Evolutionary conservation across 768 basidiomycete genomes (phyloP).

Genomic region (Phylloporus sp.): DNA sequence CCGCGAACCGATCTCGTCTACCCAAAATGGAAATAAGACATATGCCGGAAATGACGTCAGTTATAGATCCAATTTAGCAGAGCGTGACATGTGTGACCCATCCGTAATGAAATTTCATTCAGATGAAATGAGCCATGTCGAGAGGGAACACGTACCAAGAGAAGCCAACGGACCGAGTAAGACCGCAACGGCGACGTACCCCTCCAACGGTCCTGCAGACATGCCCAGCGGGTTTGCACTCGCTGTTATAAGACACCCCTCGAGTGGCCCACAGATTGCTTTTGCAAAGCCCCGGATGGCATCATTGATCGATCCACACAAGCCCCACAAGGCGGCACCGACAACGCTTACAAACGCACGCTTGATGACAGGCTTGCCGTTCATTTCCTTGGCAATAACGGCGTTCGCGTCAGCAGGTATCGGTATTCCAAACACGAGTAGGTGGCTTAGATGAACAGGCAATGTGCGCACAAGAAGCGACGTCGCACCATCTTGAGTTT

Average conservation of each 20-base stretch:
- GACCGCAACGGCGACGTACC: constrained; percentile 70
- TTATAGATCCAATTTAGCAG: neutral
- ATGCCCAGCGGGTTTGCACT: constrained; percentile 56
- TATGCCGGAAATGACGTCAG: constrained; percentile 1
- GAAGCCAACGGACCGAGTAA: constrained; percentile 59
- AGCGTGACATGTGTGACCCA: neutral
- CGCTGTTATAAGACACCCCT: constrained; percentile 64
- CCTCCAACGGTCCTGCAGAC: constrained; percentile 72
- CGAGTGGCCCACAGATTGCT: constrained; percentile 57
- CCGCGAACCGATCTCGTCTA: constrained; percentile 46
- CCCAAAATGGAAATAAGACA: neutral
- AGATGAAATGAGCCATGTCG: neutral
- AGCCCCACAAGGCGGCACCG: constrained; percentile 55
- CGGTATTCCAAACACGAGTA: constrained; percentile 41
- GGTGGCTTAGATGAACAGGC: constrained; percentile 52
- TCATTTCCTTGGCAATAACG: constrained; percentile 70
- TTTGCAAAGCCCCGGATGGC: constrained; percentile 51
- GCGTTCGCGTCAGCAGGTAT: constrained; percentile 43
- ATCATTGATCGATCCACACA: constrained; percentile 29
- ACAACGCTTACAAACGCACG: constrained; percentile 61
- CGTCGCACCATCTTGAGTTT: constrained; percentile 68
- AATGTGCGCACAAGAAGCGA: constrained; percentile 53
- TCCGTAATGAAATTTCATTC: constrained; percentile 11
- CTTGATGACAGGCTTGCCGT: constrained; percentile 57
- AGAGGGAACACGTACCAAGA: constrained; percentile 41